Percentiles rank a stretch among this genome's conserved stretches.
These are phyloP conservation scores for Phaseolus lunatus DNA, from an alignment of 306 rosid species.

Conservation along the genomic window DNA sequence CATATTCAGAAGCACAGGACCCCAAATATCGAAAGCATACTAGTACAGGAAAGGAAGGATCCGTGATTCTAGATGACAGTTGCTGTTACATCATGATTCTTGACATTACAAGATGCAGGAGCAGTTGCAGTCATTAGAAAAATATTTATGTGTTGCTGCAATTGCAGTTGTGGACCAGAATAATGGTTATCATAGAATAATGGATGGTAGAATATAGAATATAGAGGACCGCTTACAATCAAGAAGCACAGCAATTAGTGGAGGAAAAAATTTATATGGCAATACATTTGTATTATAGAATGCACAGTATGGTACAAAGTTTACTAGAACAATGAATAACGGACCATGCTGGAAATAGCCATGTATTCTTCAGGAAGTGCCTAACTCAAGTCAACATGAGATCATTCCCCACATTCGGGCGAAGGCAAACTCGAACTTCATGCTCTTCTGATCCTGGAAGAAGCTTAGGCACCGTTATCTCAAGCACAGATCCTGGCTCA, in stretches of 20 bases:
- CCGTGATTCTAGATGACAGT: too few species aligned
- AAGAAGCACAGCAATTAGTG: constrained; percentile 32
- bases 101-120: too few species aligned
- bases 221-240: constrained; percentile 25
- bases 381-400: constrained; percentile 62
- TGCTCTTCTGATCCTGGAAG: constrained; percentile 67
- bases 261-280: neutral
- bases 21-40: neutral
- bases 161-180: too few species aligned
- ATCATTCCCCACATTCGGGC: constrained; percentile 62
- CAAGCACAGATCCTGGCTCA: constrained; percentile 68
- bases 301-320: constrained; percentile 40
- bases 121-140: too few species aligned
- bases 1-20: neutral
- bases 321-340: constrained; percentile 40
- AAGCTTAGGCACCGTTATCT: constrained; percentile 67
- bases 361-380: constrained; percentile 14
- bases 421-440: constrained; percentile 67
- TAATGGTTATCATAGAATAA: constrained; percentile 11
- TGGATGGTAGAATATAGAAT: constrained; percentile 3
- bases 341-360: constrained; percentile 43
- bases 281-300: constrained; percentile 36
- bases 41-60: too few species aligned
- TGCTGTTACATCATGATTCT: too few species aligned
- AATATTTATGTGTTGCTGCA: too few species aligned